Evolutionary conservation across 805 yeast genomes (phyloP).

Genomic region (Scheffersomyces lignosus): DNA sequence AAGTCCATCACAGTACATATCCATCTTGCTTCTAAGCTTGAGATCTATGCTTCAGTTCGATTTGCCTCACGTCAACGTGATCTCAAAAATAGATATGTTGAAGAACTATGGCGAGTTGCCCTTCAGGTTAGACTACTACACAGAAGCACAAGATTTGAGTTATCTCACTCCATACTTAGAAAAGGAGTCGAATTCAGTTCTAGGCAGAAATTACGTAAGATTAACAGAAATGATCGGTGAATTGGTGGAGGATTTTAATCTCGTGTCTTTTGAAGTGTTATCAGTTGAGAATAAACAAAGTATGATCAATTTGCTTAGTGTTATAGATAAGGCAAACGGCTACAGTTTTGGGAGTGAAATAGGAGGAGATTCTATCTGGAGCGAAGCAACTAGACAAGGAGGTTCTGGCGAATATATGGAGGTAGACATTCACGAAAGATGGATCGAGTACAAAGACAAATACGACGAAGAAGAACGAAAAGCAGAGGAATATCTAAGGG

Average conservation of each 20-base stretch:
- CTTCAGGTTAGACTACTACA: constrained; percentile 79
- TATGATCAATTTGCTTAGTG: constrained; percentile 78
- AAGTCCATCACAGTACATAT: constrained; percentile 85
- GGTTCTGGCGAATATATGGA: constrained; percentile 49
- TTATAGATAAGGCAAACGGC: constrained; percentile 90
- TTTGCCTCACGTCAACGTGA: constrained; percentile 88
- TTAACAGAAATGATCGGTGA: constrained; percentile 80
- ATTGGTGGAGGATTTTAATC: constrained; percentile 79
- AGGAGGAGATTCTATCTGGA: constrained; percentile 98
- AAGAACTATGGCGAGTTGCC: constrained; percentile 78
- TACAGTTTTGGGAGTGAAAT: constrained; percentile 92
- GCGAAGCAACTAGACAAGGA: constrained; percentile 88
- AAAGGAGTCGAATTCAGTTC: constrained; percentile 66
- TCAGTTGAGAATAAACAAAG: constrained; percentile 89
- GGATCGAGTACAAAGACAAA: constrained; percentile 82
- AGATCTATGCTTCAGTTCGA: constrained; percentile 92
- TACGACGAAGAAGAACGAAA: constrained; percentile 58
- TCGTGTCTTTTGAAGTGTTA: constrained; percentile 85
- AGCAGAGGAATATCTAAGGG: constrained; percentile 47
- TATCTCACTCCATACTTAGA: constrained; percentile 67
- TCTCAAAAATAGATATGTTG: constrained; percentile 85
- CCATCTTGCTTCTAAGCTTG: constrained; percentile 74
- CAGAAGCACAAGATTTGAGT: constrained; percentile 84
- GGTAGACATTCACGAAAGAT: constrained; percentile 86
- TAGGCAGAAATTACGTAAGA: constrained; percentile 61